Evolutionary conservation across 1,284 basidiomycete species (phyloP), one percentile per base, ranked within the genome.

Genomic region (Rhodofomes roseus): DNA sequence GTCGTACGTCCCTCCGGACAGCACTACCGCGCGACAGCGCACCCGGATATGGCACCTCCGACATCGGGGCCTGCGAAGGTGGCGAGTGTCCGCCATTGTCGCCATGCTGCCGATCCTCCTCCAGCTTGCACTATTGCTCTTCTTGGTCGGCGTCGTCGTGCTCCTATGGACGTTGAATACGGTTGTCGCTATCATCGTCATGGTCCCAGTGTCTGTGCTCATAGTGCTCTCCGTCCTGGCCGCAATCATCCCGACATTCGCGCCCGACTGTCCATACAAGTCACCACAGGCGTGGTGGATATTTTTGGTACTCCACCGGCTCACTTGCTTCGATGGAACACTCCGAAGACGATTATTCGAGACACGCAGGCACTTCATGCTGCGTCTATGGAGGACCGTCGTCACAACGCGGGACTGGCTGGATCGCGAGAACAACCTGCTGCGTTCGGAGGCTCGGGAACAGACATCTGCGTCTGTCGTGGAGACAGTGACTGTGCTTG

Each of bases 101-200:
- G 56, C 41, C 14, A 25, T 65, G 16, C 59, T 67, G 3, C 64
- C 66, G 8, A 22, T 63, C 18, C 53, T 67, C 2, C 56, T 67
- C 8, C 63, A 62, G 25, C 23, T 61, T 20, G 37, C 64, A 14
- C 55, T 65, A 18, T 41, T 58, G 1, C 54, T 67, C 11, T 65
- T 67, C 50, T 57, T 65, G n/a, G 34, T 60, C 25, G 66, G 66
- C 8, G 50, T 65, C 5, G 60, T 63, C 4, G 48, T 60, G 16
- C 56, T 65, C 29, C 57, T 62, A 1, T 53, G 52, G 29, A 37
- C 55, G 6, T 27, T 65, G 11, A 50, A 63, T 46, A 8, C 3
- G 4, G 27, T 46, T 25, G 56, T 63, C 8, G 50, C 50, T 16
- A 52, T 52, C 7, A 14, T 52, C 14, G 31, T 52, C 18, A 52